Conservation (phyloP, 257 asterid genomes). For the Lycium barbarum region DNA sequence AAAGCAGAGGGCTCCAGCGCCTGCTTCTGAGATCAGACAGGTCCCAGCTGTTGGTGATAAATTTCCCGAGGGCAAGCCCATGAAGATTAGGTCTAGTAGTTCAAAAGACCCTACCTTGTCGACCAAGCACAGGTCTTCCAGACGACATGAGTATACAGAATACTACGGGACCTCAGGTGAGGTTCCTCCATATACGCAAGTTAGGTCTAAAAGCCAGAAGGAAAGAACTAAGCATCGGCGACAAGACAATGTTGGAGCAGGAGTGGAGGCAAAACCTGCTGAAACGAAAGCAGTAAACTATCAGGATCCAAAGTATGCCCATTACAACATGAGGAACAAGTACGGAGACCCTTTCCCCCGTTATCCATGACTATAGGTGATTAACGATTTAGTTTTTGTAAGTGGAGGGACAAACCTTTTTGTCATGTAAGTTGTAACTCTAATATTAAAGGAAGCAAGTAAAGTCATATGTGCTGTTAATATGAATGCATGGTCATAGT, state of each 20-base stretch:
- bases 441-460: constrained; percentile 18
- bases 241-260: constrained; percentile 59
- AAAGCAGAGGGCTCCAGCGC: constrained; percentile 66
- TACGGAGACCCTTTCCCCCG: constrained; percentile 50
- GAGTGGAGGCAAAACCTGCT: constrained; percentile 60
- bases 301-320: constrained; percentile 60
- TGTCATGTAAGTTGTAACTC: constrained; percentile 26
- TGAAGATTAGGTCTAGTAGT: constrained; percentile 62
- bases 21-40: constrained; percentile 65
- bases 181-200: constrained; percentile 62
- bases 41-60: constrained; percentile 52
- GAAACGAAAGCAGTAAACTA: constrained; percentile 62
- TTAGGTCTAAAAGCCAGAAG: constrained; percentile 78
- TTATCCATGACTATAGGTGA: not conserved
- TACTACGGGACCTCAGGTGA: constrained; percentile 69
- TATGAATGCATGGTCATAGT: not conserved
- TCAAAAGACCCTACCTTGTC: constrained; percentile 66
- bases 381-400: not conserved
- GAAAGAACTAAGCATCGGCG: constrained; percentile 81
- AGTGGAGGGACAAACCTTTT: not conserved
- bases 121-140: constrained; percentile 85
- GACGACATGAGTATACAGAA: constrained; percentile 81
- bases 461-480: constrained; percentile 12
- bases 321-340: constrained; percentile 72
- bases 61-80: constrained; percentile 65